Evolutionary conservation across 1,284 basidiomycete genomes (phyloP).

Genomic region (Neotropicomus parvogracilis): DNA sequence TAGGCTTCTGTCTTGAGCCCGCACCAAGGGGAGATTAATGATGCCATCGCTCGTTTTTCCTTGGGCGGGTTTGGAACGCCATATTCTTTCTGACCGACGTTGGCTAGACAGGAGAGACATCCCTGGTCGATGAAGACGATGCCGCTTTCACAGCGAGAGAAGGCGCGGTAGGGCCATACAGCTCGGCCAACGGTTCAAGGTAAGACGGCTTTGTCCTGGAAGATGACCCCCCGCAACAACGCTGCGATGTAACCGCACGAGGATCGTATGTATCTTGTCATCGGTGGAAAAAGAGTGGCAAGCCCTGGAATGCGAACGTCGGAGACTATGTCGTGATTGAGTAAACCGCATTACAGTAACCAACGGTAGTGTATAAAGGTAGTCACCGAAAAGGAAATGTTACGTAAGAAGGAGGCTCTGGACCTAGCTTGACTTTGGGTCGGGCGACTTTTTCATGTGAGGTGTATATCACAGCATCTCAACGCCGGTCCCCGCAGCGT

Average conservation of each 20-base stretch:
- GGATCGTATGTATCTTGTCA: too few species aligned
- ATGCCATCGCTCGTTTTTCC: conserved; percentile 13
- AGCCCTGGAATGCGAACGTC: too few species aligned
- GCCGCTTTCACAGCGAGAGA: too few species aligned
- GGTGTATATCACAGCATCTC: conserved; percentile 9
- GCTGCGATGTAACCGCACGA: too few species aligned
- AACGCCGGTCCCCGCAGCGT: conserved; percentile 12
- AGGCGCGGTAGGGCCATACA: too few species aligned
- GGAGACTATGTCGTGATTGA: too few species aligned
- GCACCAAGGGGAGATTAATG: conserved; percentile 1
- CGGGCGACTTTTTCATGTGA: conserved; percentile 16
- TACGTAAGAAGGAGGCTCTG: conserved; percentile 24
- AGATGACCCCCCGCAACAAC: too few species aligned
- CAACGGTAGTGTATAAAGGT: neutral
- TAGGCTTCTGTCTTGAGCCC: conserved; percentile 8
- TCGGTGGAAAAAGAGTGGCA: too few species aligned
- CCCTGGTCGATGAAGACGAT: neutral
- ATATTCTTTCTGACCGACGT: neutral
- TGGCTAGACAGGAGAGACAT: neutral
- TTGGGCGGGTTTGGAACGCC: neutral
- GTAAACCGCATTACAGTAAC: too few species aligned
- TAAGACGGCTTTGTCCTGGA: too few species aligned
- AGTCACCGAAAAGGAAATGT: conserved; percentile 16
- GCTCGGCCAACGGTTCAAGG: neutral
- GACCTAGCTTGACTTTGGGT: neutral